Percentiles rank a stretch among this genome's conserved stretches.
phyloP scores from a whole-genome alignment of 768 basidiomycete genomes.

The Naganishia randhawae region DNA sequence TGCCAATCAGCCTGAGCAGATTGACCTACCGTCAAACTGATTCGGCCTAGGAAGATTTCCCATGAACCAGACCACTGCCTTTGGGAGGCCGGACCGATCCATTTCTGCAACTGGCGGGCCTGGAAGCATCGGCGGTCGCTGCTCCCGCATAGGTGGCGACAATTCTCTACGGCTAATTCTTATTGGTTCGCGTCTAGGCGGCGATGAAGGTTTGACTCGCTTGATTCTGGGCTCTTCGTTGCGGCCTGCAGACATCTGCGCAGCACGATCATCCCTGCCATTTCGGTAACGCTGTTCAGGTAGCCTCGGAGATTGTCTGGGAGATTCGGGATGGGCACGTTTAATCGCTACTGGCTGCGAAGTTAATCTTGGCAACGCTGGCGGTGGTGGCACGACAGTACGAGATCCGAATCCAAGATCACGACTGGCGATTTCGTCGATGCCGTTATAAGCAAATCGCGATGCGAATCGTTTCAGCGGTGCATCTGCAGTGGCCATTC shows the following conservation, averaged over 20 bases:
- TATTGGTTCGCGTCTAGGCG: conserved; percentile 33
- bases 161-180: conserved; percentile 1
- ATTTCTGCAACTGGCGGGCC: conserved; percentile 54
- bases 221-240: conserved; percentile 32
- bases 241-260: conserved; percentile 20
- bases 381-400: conserved; percentile 21
- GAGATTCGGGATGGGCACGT: conserved; percentile 30
- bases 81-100: conserved; percentile 53
- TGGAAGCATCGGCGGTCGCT: conserved; percentile 36
- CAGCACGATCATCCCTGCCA: conserved; percentile 26
- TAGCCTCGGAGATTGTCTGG: conserved; percentile 24
- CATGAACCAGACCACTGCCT: conserved; percentile 70
- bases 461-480: conserved; percentile 82
- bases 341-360: conserved; percentile 18
- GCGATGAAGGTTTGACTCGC: conserved; percentile 31
- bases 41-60: conserved; percentile 67
- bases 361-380: conserved; percentile 1
- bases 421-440: conserved; percentile 80
- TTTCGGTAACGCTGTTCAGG: conserved; percentile 27
- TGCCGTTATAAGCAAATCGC: conserved; percentile 72
- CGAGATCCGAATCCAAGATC: conserved; percentile 73
- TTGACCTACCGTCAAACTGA: conserved; percentile 75
- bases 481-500: conserved; percentile 60
- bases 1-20: neutral
- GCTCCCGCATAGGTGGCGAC: conserved; percentile 11